These are phyloP conservation scores for Phytophthora niederhauseri DNA, from an alignment of 352 stramenopile genomes.

Conservation along the genomic window DNA sequence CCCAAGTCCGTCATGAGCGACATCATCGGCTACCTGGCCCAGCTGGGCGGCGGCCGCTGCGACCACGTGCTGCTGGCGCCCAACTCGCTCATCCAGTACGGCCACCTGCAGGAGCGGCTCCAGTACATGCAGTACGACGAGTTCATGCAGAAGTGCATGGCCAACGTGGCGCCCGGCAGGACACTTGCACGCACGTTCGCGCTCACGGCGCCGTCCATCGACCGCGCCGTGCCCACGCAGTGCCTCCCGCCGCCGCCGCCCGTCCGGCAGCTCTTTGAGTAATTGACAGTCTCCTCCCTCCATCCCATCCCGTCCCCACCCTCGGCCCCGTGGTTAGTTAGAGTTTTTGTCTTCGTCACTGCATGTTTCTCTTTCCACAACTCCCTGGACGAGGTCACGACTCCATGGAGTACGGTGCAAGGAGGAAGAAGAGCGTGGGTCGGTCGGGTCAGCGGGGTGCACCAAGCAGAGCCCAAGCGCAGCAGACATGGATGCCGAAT, in stretches of 20 bases:
- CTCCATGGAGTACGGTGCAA: constrained; percentile 21
- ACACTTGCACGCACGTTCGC: constrained; percentile 45
- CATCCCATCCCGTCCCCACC: constrained; percentile 1
- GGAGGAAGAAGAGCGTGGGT: constrained; percentile 17
- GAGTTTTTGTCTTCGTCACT: constrained; percentile 32
- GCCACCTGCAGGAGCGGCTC: constrained; percentile 46
- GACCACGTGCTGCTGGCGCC: constrained; percentile 45
- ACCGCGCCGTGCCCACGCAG: constrained; percentile 39
- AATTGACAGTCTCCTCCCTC: constrained; percentile 28
- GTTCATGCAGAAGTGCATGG: constrained; percentile 51
- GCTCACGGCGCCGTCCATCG: constrained; percentile 34
- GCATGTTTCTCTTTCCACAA: constrained; percentile 29
- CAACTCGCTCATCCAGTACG: constrained; percentile 56
- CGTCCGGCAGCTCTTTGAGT: constrained; percentile 50
- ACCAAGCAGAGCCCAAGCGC: constrained; percentile 5
- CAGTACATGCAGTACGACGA: constrained; percentile 58
- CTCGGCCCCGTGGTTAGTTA: constrained; percentile 28
- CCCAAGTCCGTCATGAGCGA: constrained; percentile 42
- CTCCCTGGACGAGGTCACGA: constrained; percentile 12
- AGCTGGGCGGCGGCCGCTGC: constrained; percentile 42
- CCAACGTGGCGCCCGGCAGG: constrained; percentile 36
- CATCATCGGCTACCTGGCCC: constrained; percentile 46
- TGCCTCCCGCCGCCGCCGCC: constrained; percentile 41
- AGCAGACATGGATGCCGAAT: not conserved
- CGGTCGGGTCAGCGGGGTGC: not conserved